Percentiles rank a stretch among this genome's conserved stretches.
phyloP scores from a whole-genome alignment of 805 yeast genomes.

The Wickerhamiella azymoides region DNA sequence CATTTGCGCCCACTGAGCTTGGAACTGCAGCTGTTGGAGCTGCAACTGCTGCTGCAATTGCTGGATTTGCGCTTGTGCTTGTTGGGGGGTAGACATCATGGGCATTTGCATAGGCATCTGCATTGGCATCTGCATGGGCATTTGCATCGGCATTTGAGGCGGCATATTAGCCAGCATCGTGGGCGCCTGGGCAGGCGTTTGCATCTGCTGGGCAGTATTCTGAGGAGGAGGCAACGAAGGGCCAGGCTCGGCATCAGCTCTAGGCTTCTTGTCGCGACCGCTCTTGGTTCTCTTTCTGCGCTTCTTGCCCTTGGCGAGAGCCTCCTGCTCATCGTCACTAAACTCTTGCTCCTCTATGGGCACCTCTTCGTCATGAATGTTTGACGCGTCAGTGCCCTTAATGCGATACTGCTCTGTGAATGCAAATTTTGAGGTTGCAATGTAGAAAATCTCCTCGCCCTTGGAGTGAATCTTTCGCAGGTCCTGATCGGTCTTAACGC shows the following conservation, averaged over 20 bases:
- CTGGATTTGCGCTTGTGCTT: neutral
- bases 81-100: neutral
- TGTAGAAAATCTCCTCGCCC: conserved; percentile 54
- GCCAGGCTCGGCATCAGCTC: no score
- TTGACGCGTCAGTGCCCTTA: conserved; percentile 91
- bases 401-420: conserved; percentile 59
- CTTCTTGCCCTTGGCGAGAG: conserved; percentile 47
- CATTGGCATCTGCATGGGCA: neutral
- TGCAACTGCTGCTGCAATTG: conserved; percentile 5
- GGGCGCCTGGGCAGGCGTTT: neutral
- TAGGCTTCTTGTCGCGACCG: neutral
- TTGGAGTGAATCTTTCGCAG: conserved; percentile 33
- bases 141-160: neutral
- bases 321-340: conserved; percentile 87
- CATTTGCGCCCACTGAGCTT: neutral
- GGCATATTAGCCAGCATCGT: no score
- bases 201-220: neutral
- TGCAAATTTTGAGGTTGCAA: conserved; percentile 69
- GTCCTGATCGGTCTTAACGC: conserved; percentile 41
- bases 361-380: conserved; percentile 85
- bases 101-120: conserved; percentile 2
- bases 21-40: neutral
- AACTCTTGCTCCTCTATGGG: conserved; percentile 90
- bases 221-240: no score
- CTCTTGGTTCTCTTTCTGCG: conserved; percentile 41